Evolutionary conservation across 2,329 filamentous ascomycete genomes (phyloP), one percentile per base, ranked within the genome.

Genomic region (Ceratocystis lukuohia): DNA sequence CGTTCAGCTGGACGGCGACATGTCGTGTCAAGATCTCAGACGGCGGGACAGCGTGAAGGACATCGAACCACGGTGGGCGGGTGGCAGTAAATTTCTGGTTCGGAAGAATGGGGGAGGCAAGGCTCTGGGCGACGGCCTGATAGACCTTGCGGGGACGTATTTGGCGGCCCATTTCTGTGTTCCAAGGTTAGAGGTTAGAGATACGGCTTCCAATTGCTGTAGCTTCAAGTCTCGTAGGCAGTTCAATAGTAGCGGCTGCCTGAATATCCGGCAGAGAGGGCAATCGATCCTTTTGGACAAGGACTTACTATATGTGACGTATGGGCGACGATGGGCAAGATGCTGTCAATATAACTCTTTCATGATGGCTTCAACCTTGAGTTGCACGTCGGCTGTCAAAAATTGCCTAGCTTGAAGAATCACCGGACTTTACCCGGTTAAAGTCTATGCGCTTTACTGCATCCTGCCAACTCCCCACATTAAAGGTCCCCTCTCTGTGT

Each of bases 21-120:
- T 80, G 79, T 66, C 85, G 80, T 30, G 80, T 80, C 68, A 84
- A 73, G 50, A 80, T 79, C 74, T 87, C 83, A 70, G 82, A 74
- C 3, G 85, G 85, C 45, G 84, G 84, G 46, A 84, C 79, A 12
- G 75, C 73, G 70, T 79, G 76, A 70, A 85, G 73, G 37, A 80
- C 79, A 8, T 77, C 73, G 68, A 80, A 79, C 83, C 83, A 85
- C 65, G 79, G 74, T 64, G 77, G 75, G 61, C 72, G 73, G 71
- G 74, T 72, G 64, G 72, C 72, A 68, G 68, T 71, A 68, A 75
- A 70, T 68, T 70, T 70, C 17, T 64, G 64, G 20, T 25, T 63
- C 44, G 71, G 69, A 64, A 79, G 74, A 69, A 78, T 72, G 62
- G 71, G 74, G 69, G 77, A 75, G 71, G 77, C 75, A 65, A 82